Base-by-base conservation (phyloP, 164 flowering plant species). In the Cinnamomum micranthum region DNA sequence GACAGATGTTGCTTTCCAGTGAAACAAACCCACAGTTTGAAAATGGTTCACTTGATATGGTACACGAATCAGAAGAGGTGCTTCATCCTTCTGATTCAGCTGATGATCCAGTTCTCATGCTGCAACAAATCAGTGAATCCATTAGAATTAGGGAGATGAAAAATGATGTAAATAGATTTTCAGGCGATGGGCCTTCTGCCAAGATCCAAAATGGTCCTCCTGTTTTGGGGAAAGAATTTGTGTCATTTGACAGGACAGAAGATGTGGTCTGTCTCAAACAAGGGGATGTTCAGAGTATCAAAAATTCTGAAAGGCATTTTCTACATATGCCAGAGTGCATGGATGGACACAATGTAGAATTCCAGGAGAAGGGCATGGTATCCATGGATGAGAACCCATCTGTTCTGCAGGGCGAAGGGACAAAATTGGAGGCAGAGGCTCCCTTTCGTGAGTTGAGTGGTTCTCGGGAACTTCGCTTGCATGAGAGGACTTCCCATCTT, bases 321-420 rank as follows among this genome's bases (percentile, higher is more conserved):
- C 55, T n/a, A 9, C 50, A 52, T 55, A 47, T 28, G 55, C 65
- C 65, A 31, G 69, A 73, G 65, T 50, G 20, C 55, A 55, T 22
- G 28, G 79, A 75, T 71, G 80, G 74, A 22, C 70, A 59, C 68
- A 77, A 41, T 19, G 51, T 77, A 31, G 82, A 85, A 66, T 68
- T 86, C 76, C 84, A 84, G 69, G 92, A 85, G 79, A 88, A 86
- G 79, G 84, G 80, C 20, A 74, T 82, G 78, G 58, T 86, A 47
- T 81, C 77, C n/a, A 51, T 71, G 50, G 82, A 74, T 28, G 76
- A 75, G 22, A 62, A 72, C 63, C 74, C 68, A 63, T 47, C 62
- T 74, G 50, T 64, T 76, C 71, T 70, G n/a, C 76, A 75, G 68
- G 71, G 50, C 25, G 77, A 76, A 65, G 69, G 47, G 66, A 68